phyloP scores from a whole-genome alignment of 2,329 filamentous ascomycete genomes.

The Colletotrichum sp. region DNA sequence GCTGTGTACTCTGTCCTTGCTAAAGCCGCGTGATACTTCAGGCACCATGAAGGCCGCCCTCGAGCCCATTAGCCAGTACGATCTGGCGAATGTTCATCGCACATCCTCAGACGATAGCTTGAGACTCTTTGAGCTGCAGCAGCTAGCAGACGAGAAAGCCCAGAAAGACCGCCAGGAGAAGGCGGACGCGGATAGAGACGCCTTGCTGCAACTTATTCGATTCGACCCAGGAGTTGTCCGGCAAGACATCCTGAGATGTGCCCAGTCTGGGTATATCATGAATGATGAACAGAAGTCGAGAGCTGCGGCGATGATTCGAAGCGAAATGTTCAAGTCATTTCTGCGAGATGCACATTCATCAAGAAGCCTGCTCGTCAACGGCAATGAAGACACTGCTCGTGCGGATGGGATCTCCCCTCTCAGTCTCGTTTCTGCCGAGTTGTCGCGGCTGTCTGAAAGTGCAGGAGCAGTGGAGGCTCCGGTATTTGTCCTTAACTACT shows the following conservation, averaged over 20 bases:
- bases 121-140: not conserved
- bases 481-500: not conserved
- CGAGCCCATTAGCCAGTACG: not conserved
- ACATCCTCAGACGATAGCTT: not conserved
- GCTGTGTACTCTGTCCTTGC: not conserved
- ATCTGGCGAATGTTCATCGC: not conserved
- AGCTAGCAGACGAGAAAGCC: not conserved
- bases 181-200: not conserved
- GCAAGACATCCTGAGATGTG: not conserved
- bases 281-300: not conserved
- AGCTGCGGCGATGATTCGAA: not conserved
- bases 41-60: not conserved
- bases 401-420: not conserved
- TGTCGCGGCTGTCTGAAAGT: not conserved
- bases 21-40: not conserved
- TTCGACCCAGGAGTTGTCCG: not conserved
- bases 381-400: not conserved
- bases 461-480: not conserved
- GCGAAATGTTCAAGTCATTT: not conserved
- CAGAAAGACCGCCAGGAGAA: not conserved
- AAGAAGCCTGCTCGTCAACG: not conserved
- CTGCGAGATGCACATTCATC: not conserved
- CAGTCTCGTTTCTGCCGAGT: conserved; percentile 1
- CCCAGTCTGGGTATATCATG: not conserved
- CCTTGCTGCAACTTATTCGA: not conserved